phyloP scores from a whole-genome alignment of 2,329 filamentous ascomycete species.

The Fusarium chuoi region DNA sequence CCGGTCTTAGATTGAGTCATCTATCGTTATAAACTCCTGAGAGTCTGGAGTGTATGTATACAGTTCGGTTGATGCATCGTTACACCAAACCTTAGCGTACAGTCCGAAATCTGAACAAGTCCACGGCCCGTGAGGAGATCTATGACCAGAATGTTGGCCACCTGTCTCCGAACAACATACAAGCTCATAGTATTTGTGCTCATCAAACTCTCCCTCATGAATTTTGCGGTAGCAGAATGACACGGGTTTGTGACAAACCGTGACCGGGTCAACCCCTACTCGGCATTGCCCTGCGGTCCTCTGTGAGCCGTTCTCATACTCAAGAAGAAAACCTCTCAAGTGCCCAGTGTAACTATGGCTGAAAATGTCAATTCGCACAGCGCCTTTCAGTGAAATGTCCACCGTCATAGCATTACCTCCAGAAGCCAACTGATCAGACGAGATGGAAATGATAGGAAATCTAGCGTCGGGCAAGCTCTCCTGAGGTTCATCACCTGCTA shows the following conservation, averaged over 20 bases:
- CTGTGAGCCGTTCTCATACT: not conserved
- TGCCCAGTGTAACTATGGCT: not conserved
- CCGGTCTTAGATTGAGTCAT: not conserved
- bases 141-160: not conserved
- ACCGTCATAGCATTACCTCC: not conserved
- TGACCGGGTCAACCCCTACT: not conserved
- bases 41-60: not conserved
- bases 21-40: not conserved
- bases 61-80: not conserved
- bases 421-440: not conserved
- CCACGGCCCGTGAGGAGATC: not conserved
- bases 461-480: not conserved
- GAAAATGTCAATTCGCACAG: not conserved
- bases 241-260: not conserved
- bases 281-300: not conserved
- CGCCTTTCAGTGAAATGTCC: not conserved
- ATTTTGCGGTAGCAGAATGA: not conserved
- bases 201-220: not conserved
- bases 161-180: not conserved
- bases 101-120: not conserved
- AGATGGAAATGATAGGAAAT: not conserved
- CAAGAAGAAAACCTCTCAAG: not conserved
- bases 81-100: not conserved
- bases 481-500: not conserved
- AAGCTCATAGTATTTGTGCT: not conserved